phyloP scores from a whole-genome alignment of 257 asterid species.

The Gentiana macrophylla region DNA sequence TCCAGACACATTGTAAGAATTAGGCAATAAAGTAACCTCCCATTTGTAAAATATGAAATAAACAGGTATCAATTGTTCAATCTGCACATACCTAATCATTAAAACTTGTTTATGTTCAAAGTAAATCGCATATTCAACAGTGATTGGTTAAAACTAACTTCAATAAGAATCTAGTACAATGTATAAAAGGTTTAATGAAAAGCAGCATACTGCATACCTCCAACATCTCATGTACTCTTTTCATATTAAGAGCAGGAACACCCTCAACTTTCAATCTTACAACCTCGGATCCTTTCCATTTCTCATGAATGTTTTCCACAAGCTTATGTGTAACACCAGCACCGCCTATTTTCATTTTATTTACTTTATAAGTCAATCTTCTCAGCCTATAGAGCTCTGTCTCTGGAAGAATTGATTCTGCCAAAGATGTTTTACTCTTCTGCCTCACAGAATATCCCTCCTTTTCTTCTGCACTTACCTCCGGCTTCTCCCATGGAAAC shows the following conservation, averaged over 20 bases:
- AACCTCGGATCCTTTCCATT: slow-evolving; percentile 78
- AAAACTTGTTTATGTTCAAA: too few species aligned
- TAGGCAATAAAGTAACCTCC: too few species aligned
- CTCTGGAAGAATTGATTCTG: slow-evolving; percentile 75
- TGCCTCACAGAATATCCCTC: slow-evolving; percentile 42
- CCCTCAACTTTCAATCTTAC: slow-evolving; percentile 87
- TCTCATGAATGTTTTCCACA: slow-evolving; percentile 70
- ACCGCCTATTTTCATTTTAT: slow-evolving; percentile 58
- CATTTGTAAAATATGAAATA: too few species aligned
- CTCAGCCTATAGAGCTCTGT: slow-evolving; percentile 66
- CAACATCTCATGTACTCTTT: slow-evolving; percentile 67
- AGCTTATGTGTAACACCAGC: slow-evolving; percentile 74
- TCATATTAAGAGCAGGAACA: slow-evolving; percentile 92
- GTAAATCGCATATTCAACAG: too few species aligned
- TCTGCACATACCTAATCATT: too few species aligned
- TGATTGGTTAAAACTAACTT: too few species aligned
- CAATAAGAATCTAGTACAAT: background rate
- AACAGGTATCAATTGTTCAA: too few species aligned
- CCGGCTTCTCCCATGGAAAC: slow-evolving; percentile 80
- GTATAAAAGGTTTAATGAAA: slow-evolving; percentile 3
- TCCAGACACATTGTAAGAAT: background rate
- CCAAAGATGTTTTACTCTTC: slow-evolving; percentile 47
- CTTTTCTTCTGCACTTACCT: slow-evolving; percentile 18
- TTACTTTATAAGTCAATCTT: slow-evolving; percentile 50
- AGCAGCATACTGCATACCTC: slow-evolving; percentile 40